Conservation (phyloP, 805 yeast species). For the Zygotorulaspora sp. region DNA sequence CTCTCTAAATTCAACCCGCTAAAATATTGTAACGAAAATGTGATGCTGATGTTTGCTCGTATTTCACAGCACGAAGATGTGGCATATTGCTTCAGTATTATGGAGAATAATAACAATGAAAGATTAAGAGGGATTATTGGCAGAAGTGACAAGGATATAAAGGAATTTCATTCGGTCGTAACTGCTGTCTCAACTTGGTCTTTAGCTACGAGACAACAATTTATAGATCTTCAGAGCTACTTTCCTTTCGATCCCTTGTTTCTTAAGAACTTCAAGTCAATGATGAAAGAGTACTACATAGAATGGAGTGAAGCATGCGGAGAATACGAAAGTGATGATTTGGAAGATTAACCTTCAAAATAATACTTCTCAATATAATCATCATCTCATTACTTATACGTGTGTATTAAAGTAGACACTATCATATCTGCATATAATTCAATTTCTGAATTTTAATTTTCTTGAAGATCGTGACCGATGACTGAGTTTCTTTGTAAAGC, state of each 20-base stretch:
- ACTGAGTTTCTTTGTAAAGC: too few relatives aligned
- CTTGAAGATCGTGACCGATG: too few relatives aligned
- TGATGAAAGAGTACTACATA: conserved; percentile 55
- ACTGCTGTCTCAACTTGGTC: conserved; percentile 36
- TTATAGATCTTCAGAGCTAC: conserved; percentile 85
- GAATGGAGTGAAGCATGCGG: conserved; percentile 82
- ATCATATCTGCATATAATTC: too few relatives aligned
- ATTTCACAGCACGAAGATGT: conserved; percentile 85
- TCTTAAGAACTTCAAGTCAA: conserved; percentile 53
- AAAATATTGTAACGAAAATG: conserved; percentile 89
- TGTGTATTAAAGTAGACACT: too few relatives aligned
- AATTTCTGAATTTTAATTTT: too few relatives aligned
- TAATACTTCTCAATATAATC: too few relatives aligned
- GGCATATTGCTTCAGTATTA: conserved; percentile 88
- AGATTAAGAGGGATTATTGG: conserved; percentile 42
- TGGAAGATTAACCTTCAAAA: conserved; percentile 40
- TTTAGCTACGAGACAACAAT: conserved; percentile 67
- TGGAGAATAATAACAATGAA: conserved; percentile 74
- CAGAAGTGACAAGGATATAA: conserved; percentile 21
- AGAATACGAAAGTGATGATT: conserved; percentile 48
- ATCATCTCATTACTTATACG: too few relatives aligned
- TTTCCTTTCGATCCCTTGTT: conserved; percentile 94
- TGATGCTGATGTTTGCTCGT: conserved; percentile 88
- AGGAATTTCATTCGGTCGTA: conserved; percentile 16
- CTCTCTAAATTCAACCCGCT: conserved; percentile 89